Conservation (phyloP, 2,329 filamentous ascomycete species). For the Dothiorella sarmentorum region DNA sequence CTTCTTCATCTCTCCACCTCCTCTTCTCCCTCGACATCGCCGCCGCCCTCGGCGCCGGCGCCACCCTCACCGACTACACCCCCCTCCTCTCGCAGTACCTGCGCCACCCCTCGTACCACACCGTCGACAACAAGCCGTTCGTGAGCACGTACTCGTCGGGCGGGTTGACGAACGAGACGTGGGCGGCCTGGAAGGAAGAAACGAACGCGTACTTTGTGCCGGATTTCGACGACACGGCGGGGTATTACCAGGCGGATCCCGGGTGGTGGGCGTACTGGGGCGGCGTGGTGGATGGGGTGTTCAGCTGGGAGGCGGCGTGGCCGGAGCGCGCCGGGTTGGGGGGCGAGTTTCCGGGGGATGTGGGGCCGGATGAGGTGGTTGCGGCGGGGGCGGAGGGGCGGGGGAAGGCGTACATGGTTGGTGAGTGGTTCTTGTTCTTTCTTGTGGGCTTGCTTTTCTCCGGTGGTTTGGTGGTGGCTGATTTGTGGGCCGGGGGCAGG, state of each 20-base stretch:
- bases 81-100: neutral
- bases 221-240: conserved; percentile 25
- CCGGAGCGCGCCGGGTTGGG: conserved; percentile 21
- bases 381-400: conserved; percentile 23
- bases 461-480: neutral
- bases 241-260: conserved; percentile 32
- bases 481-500: neutral
- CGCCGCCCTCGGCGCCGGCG: neutral
- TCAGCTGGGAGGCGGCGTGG: conserved; percentile 41
- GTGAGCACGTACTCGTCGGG: conserved; percentile 33
- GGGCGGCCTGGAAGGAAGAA: conserved; percentile 25
- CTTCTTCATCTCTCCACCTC: neutral
- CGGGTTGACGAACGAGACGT: conserved; percentile 23
- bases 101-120: neutral
- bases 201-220: conserved; percentile 34
- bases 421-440: too few species aligned
- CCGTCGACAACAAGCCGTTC: conserved; percentile 28
- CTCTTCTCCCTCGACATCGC: conserved; percentile 9
- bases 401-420: conserved; percentile 37
- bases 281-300: conserved; percentile 34
- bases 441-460: too few species aligned
- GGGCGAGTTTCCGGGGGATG: conserved; percentile 26
- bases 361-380: conserved; percentile 26
- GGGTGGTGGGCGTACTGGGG: conserved; percentile 32
- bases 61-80: neutral